Percentiles rank a stretch among this genome's conserved stretches.
These are phyloP conservation scores for Candida tetrigidarum DNA, from an alignment of 1,139 yeast genomes.

Conservation along the genomic window DNA sequence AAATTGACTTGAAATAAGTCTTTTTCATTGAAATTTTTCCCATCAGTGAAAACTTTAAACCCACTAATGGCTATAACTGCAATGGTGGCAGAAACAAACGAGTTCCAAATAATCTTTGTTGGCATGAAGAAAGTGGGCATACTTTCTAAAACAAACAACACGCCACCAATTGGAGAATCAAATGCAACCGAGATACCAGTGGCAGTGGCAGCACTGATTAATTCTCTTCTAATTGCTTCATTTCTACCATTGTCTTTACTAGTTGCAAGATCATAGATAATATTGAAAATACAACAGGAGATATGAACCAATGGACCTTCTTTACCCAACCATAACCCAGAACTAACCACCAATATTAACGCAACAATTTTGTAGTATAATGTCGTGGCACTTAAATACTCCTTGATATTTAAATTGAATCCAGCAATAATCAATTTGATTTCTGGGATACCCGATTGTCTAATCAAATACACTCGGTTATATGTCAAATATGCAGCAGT, in stretches of 20 bases:
- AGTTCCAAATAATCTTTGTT: slow-evolving; percentile 75
- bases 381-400: slow-evolving; percentile 52
- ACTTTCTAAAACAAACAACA: slow-evolving; percentile 79
- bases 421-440: slow-evolving; percentile 68
- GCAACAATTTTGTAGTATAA: slow-evolving; percentile 56
- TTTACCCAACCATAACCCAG: slow-evolving; percentile 90
- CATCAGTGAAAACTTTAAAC: slow-evolving; percentile 60
- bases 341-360: slow-evolving; percentile 67
- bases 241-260: slow-evolving; percentile 37
- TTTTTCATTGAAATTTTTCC: slow-evolving; percentile 53
- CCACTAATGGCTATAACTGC: slow-evolving; percentile 69
- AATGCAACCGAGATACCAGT: slow-evolving; percentile 80
- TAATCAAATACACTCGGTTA: slow-evolving; percentile 46
- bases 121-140: slow-evolving; percentile 67
- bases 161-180: slow-evolving; percentile 87
- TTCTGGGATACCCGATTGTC: slow-evolving; percentile 74
- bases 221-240: slow-evolving; percentile 64
- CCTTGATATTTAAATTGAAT: slow-evolving; percentile 42
- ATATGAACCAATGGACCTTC: slow-evolving; percentile 95
- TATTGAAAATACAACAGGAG: slow-evolving; percentile 62
- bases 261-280: slow-evolving; percentile 32
- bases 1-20: slow-evolving; percentile 66
- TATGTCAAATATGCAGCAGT: slow-evolving; percentile 37
- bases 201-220: slow-evolving; percentile 68
- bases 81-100: slow-evolving; percentile 76